These are phyloP conservation scores for Corynespora cassiicola DNA, from an alignment of 2,329 filamentous ascomycete species.

Conservation along the genomic window DNA sequence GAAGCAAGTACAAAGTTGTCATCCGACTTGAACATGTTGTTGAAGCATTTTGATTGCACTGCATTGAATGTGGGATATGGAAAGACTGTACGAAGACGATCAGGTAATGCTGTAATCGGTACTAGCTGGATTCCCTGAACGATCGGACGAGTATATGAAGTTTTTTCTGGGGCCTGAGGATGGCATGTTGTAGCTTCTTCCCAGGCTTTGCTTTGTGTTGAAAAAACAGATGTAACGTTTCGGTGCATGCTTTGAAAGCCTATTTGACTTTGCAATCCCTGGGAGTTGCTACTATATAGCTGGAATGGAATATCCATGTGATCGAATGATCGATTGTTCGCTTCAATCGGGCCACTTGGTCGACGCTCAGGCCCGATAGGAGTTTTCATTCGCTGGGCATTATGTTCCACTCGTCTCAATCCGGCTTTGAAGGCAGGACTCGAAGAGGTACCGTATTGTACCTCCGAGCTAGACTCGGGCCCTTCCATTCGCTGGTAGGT, in stretches of 20 bases:
- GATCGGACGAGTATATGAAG: constrained; percentile 46
- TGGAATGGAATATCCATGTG: too few relatives aligned
- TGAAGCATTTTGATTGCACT: constrained; percentile 81
- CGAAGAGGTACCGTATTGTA: constrained; percentile 36
- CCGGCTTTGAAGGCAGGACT: constrained; percentile 50
- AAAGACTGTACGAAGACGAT: constrained; percentile 73
- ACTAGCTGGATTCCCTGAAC: constrained; percentile 68
- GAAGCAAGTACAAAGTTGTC: constrained; percentile 82
- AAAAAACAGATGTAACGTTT: too few relatives aligned
- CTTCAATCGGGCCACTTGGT: too few relatives aligned
- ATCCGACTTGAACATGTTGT: constrained; percentile 67
- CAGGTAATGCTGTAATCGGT: constrained; percentile 67
- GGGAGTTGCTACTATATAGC: too few relatives aligned
- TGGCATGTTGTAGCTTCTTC: too few relatives aligned
- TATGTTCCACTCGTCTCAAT: constrained; percentile 30
- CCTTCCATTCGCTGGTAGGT: constrained; percentile 25
- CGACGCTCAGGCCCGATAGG: neutral
- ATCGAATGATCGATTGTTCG: too few relatives aligned
- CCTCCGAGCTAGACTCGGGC: constrained; percentile 37
- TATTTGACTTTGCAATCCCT: too few relatives aligned
- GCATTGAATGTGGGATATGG: constrained; percentile 80
- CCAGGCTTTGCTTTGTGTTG: too few relatives aligned
- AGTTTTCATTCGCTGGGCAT: neutral
- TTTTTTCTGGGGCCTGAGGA: too few relatives aligned
- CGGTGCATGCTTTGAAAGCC: too few relatives aligned